These are phyloP conservation scores for Alternaria gansuensis DNA, from an alignment of 2,329 filamentous ascomycete species.

Conservation along the genomic window DNA sequence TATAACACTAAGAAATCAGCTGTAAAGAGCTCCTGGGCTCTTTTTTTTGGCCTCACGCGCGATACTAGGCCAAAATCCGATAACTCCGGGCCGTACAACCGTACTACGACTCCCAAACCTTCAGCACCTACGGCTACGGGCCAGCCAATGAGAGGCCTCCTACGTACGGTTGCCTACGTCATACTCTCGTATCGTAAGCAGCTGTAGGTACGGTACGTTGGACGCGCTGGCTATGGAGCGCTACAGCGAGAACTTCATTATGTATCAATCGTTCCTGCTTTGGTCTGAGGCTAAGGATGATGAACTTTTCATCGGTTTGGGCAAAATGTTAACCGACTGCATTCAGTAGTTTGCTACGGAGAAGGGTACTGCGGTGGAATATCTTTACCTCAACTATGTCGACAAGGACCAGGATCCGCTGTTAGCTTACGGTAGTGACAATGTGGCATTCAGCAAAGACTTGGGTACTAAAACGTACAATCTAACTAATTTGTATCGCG, in stretches of 20 bases:
- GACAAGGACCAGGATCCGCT: slow-evolving; percentile 49
- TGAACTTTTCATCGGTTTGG: background rate
- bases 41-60: background rate
- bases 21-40: background rate
- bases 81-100: background rate
- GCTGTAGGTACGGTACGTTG: background rate
- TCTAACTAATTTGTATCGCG: too few species aligned
- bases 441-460: slow-evolving; percentile 42
- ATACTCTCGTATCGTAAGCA: background rate
- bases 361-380: slow-evolving; percentile 18
- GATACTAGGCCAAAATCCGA: background rate
- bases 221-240: slow-evolving; percentile 21
- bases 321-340: slow-evolving; percentile 21
- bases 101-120: too few species aligned
- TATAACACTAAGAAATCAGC: background rate
- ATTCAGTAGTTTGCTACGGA: slow-evolving; percentile 23
- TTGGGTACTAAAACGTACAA: too few species aligned
- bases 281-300: slow-evolving; percentile 22
- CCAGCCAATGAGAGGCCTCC: too few species aligned
- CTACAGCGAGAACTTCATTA: slow-evolving; percentile 28
- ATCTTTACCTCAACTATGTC: slow-evolving; percentile 49
- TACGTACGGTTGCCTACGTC: background rate
- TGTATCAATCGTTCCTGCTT: slow-evolving; percentile 26
- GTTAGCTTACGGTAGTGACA: slow-evolving; percentile 53
- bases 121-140: too few species aligned